phyloP scores from a whole-genome alignment of 1,284 basidiomycete species.

The Cutaneotrichosporon sp. region DNA sequence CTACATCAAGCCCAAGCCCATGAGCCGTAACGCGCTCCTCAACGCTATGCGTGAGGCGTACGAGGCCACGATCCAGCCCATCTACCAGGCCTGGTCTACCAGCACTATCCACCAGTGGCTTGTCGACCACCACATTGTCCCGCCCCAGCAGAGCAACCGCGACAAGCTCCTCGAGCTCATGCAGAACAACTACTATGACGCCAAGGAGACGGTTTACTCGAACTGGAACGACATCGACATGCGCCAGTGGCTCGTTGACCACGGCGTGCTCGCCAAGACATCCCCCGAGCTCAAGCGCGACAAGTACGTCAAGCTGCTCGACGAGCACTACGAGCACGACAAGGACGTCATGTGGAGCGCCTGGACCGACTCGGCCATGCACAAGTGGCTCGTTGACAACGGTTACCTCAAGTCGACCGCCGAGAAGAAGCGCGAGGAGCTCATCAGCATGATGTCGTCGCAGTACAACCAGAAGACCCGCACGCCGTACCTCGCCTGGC shows the following conservation, averaged over 20 bases:
- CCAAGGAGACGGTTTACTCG: constrained; percentile 59
- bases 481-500: constrained; percentile 74
- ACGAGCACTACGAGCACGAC: constrained; percentile 68
- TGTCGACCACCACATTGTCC: constrained; percentile 64
- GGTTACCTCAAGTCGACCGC: constrained; percentile 65
- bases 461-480: constrained; percentile 50
- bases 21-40: constrained; percentile 63
- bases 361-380: constrained; percentile 75
- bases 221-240: constrained; percentile 56
- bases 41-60: constrained; percentile 65
- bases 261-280: constrained; percentile 35
- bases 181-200: constrained; percentile 70
- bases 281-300: constrained; percentile 46
- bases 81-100: constrained; percentile 80
- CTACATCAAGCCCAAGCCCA: constrained; percentile 58
- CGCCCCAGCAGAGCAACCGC: constrained; percentile 57
- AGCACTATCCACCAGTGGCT: constrained; percentile 84
- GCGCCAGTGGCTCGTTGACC: constrained; percentile 50
- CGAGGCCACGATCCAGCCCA: constrained; percentile 55
- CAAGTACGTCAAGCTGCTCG: constrained; percentile 67
- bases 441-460: constrained; percentile 25
- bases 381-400: constrained; percentile 68
- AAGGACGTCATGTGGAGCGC: constrained; percentile 63
- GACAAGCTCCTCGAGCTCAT: constrained; percentile 66
- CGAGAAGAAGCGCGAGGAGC: constrained; percentile 64